phyloP scores from a whole-genome alignment of 1,139 yeast species.

The Suhomyces chickasaworum region DNA sequence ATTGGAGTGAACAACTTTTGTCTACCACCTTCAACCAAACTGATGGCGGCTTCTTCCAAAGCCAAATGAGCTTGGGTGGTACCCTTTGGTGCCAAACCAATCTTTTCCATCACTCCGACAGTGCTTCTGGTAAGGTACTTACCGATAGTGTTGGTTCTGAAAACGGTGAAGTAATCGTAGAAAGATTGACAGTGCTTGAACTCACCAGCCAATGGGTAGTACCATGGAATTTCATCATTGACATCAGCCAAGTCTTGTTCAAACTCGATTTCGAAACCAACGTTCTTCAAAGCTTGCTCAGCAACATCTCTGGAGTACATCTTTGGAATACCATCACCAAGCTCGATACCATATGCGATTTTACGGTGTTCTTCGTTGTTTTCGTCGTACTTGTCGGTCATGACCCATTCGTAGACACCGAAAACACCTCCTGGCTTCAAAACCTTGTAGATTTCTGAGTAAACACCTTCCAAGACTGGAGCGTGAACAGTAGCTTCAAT shows the following conservation, averaged over 20 bases:
- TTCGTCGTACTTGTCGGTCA: slow-evolving; percentile 94
- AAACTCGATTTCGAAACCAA: slow-evolving; percentile 81
- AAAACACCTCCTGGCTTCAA: slow-evolving; percentile 97
- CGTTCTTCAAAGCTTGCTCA: slow-evolving; percentile 77
- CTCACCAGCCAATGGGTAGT: slow-evolving; percentile 94
- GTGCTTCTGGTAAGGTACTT: slow-evolving; percentile 80
- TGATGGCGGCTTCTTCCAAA: slow-evolving; percentile 95
- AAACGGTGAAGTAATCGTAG: slow-evolving; percentile 77
- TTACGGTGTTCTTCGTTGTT: slow-evolving; percentile 85
- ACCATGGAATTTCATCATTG: slow-evolving; percentile 93
- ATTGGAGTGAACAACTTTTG: slow-evolving; percentile 90
- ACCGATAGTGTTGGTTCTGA: slow-evolving; percentile 88
- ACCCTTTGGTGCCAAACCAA: slow-evolving; percentile 93
- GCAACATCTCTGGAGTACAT: slow-evolving; percentile 90
- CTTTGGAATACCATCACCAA: slow-evolving; percentile 98
- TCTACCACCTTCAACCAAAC: slow-evolving; percentile 91
- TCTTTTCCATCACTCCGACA: slow-evolving; percentile 76
- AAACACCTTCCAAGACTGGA: slow-evolving; percentile 94
- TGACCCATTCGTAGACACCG: slow-evolving; percentile 99
- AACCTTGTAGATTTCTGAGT: slow-evolving; percentile 90
- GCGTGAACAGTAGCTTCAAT: slow-evolving; percentile 99
- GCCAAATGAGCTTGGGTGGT: slow-evolving; percentile 89
- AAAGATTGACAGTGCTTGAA: slow-evolving; percentile 82
- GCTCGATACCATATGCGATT: slow-evolving; percentile 94
- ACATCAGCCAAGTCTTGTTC: slow-evolving; percentile 81